These are phyloP conservation scores for Ilex asprella DNA, from an alignment of 257 asterid genomes.

Conservation along the genomic window DNA sequence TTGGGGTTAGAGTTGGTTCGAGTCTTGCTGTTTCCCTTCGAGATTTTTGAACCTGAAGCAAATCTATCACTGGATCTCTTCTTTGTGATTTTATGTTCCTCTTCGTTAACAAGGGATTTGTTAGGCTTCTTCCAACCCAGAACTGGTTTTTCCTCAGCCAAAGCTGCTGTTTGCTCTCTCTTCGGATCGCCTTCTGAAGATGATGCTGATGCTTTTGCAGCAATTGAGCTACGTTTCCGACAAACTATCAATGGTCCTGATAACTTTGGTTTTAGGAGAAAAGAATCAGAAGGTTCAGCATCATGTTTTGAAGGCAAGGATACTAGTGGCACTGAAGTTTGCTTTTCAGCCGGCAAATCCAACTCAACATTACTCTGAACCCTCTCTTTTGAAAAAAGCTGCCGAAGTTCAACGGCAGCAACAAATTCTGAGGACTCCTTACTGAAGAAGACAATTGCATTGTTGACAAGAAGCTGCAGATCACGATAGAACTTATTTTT, in stretches of 20 bases:
- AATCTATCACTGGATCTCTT: slow-evolving; percentile 53
- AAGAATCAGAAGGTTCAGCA: slow-evolving; percentile 33
- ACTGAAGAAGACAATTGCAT: slow-evolving; percentile 55
- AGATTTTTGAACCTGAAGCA: slow-evolving; percentile 26
- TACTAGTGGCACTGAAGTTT: slow-evolving; percentile 36
- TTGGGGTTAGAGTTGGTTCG: slow-evolving; percentile 18
- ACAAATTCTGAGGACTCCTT: slow-evolving; percentile 37
- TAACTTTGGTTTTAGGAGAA: slow-evolving; percentile 46
- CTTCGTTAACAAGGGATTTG: slow-evolving; percentile 24
- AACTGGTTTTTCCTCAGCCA: slow-evolving; percentile 20
- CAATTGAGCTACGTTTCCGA: slow-evolving; percentile 68
- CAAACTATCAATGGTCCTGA: slow-evolving; percentile 52
- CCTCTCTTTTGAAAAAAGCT: slow-evolving; percentile 34
- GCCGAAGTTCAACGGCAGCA: slow-evolving; percentile 47
- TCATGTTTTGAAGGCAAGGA: slow-evolving; percentile 41
- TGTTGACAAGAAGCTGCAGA: slow-evolving; percentile 55
- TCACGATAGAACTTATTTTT: slow-evolving; percentile 57
- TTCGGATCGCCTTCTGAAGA: slow-evolving; percentile 44
- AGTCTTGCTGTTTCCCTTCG: slow-evolving; percentile 41
- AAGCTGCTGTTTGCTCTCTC: slow-evolving; percentile 29
- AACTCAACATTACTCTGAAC: slow-evolving; percentile 32
- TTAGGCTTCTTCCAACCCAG: slow-evolving; percentile 7
- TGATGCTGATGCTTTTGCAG: slow-evolving; percentile 43
- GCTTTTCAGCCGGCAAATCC: slow-evolving; percentile 48
- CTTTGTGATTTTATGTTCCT: slow-evolving; percentile 57